phyloP scores from a whole-genome alignment of 768 basidiomycete genomes.

The Vararia minispora region DNA sequence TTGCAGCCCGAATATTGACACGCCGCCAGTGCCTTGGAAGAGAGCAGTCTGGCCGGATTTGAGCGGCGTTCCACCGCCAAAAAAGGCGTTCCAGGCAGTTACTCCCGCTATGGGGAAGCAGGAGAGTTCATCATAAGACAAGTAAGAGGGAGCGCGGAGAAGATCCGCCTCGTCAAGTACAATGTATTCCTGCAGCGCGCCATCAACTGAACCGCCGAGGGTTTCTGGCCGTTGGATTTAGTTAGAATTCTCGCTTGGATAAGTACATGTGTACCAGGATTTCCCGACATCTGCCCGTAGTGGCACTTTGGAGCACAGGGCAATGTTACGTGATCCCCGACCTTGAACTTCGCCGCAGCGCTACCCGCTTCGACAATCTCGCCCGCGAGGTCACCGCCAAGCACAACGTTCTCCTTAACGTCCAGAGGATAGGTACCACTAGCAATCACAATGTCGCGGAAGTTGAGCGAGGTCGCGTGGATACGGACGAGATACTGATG shows the following conservation, averaged over 20 bases:
- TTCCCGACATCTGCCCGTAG: background rate
- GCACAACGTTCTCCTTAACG: slow-evolving; percentile 21
- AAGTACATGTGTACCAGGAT: background rate
- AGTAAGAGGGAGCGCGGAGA: slow-evolving; percentile 40
- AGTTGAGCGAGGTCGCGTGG: slow-evolving; percentile 47
- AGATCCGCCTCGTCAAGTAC: slow-evolving; percentile 30
- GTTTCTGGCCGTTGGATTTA: too few relatives aligned
- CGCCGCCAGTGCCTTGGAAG: slow-evolving; percentile 46
- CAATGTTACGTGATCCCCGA: slow-evolving; percentile 33
- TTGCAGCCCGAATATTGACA: slow-evolving; percentile 49
- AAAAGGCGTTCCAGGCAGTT: slow-evolving; percentile 53
- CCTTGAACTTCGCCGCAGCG: slow-evolving; percentile 30
- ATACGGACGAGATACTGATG: slow-evolving; percentile 45
- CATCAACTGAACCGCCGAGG: slow-evolving; percentile 38
- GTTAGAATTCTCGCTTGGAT: too few relatives aligned
- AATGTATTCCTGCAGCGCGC: slow-evolving; percentile 44
- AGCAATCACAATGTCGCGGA: slow-evolving; percentile 38
- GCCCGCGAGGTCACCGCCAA: slow-evolving; percentile 39
- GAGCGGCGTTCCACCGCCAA: slow-evolving; percentile 34
- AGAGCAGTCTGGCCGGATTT: slow-evolving; percentile 51
- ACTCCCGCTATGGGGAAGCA: slow-evolving; percentile 53
- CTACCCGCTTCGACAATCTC: slow-evolving; percentile 34
- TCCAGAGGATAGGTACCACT: slow-evolving; percentile 27
- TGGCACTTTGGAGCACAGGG: background rate
- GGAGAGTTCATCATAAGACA: slow-evolving; percentile 56